Percentiles rank a stretch among this genome's conserved stretches.
These are phyloP conservation scores for Calycina herbarum DNA, from an alignment of 2,329 filamentous ascomycete species.

Conservation along the genomic window DNA sequence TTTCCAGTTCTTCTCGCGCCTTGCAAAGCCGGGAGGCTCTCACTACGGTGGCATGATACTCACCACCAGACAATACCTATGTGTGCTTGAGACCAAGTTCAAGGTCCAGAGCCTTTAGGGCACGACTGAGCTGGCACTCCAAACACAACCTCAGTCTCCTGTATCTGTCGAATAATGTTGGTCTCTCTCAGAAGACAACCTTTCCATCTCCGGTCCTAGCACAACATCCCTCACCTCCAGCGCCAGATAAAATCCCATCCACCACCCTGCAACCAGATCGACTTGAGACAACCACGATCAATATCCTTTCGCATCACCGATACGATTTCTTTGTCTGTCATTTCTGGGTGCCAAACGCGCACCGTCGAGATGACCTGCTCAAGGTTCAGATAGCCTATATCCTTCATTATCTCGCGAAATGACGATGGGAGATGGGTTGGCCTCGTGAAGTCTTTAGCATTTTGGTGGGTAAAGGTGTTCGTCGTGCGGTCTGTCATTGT, in stretches of 20 bases:
- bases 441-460: neutral
- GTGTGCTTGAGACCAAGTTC: too few relatives aligned
- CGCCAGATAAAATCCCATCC: constrained; percentile 7
- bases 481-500: neutral
- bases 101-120: too few relatives aligned
- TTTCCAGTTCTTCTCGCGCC: too few relatives aligned
- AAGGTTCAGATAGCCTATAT: neutral
- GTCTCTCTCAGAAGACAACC: neutral
- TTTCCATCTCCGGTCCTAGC: neutral
- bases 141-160: too few relatives aligned
- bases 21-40: too few relatives aligned
- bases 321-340: constrained; percentile 3
- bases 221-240: neutral
- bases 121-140: too few relatives aligned
- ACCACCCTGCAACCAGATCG: neutral
- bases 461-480: neutral
- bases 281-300: neutral
- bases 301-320: constrained; percentile 5
- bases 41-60: too few relatives aligned
- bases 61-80: too few relatives aligned
- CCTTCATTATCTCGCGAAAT: neutral
- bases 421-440: neutral
- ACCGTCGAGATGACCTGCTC: neutral
- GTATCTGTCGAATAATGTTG: too few relatives aligned
- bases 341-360: neutral